These are phyloP conservation scores for Clohesyomyces aquaticus DNA, from an alignment of 495 filamentous ascomycete genomes.

Conservation along the genomic window DNA sequence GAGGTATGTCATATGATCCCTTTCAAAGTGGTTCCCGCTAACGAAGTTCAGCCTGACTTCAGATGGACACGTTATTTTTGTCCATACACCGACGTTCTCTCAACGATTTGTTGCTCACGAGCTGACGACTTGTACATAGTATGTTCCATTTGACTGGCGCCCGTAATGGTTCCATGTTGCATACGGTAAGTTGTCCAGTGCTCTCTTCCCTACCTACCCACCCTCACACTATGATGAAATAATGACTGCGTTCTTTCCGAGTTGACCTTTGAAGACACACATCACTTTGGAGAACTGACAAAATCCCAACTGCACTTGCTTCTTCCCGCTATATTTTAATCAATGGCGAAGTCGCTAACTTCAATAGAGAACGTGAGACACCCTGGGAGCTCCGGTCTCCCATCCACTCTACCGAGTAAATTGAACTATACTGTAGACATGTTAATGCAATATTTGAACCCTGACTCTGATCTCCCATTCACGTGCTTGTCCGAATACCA, in stretches of 20 bases:
- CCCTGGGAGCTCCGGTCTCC: neutral
- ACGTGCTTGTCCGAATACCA: neutral
- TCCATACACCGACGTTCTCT: constrained; percentile 1
- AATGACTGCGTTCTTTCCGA: constrained; percentile 78
- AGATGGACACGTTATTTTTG: constrained; percentile 34
- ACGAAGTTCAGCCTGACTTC: constrained; percentile 42
- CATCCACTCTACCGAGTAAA: neutral
- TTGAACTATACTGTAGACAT: neutral
- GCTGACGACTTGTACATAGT: constrained; percentile 18
- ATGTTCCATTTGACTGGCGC: neutral
- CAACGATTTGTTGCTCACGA: neutral
- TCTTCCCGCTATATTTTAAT: neutral
- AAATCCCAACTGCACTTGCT: neutral
- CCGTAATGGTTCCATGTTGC: neutral
- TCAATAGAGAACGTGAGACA: neutral
- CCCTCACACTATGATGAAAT: constrained; percentile 65
- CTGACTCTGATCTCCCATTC: too few species aligned
- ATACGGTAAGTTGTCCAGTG: constrained; percentile 2
- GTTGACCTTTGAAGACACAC: constrained; percentile 69
- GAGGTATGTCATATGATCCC: constrained; percentile 63
- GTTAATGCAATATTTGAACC: too few species aligned
- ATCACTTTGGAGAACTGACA: constrained; percentile 97
- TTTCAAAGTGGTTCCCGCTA: neutral
- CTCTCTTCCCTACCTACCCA: constrained; percentile 8
- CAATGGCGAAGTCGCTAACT: neutral